Conservation (phyloP, 1,284 basidiomycete species). For the Trichosporon sp. region DNA sequence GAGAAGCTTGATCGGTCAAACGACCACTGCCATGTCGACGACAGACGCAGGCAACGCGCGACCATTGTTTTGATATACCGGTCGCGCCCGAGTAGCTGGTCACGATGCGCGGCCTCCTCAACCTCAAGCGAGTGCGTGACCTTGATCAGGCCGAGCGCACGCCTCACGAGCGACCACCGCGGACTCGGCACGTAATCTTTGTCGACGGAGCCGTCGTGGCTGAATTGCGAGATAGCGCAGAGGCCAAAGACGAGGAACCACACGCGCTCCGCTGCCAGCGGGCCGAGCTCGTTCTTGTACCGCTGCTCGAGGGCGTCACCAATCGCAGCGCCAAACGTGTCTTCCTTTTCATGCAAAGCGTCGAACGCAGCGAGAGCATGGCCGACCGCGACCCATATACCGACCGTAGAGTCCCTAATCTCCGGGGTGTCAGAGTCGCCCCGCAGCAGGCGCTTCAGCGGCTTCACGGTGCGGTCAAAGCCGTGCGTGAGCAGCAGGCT, state of each 20-base stretch:
- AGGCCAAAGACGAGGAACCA: constrained; percentile 71
- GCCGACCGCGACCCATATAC: constrained; percentile 72
- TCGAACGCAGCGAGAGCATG: constrained; percentile 52
- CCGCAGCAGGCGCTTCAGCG: constrained; percentile 43
- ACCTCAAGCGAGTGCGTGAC: constrained; percentile 56
- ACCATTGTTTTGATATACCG: constrained; percentile 69
- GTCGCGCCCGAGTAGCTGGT: constrained; percentile 62
- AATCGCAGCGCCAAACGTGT: constrained; percentile 49
- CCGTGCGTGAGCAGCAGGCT: constrained; percentile 57
- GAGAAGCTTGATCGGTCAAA: constrained; percentile 62
- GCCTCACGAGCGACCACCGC: constrained; percentile 63
- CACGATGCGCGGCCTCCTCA: constrained; percentile 52
- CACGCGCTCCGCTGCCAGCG: constrained; percentile 62
- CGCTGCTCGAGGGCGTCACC: constrained; percentile 39
- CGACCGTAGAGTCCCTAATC: constrained; percentile 55
- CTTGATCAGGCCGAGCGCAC: constrained; percentile 60
- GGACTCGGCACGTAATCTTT: constrained; percentile 53
- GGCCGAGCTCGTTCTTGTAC: constrained; percentile 34
- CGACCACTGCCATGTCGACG: constrained; percentile 69
- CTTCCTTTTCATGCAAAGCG: constrained; percentile 11
- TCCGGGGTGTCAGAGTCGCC: constrained; percentile 43
- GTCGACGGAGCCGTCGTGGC: constrained; percentile 56
- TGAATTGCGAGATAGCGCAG: constrained; percentile 74
- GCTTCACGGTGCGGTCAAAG: constrained; percentile 54
- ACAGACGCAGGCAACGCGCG: constrained; percentile 67